These are phyloP conservation scores for Candida vaughaniae DNA, from an alignment of 805 yeast genomes.

Conservation along the genomic window DNA sequence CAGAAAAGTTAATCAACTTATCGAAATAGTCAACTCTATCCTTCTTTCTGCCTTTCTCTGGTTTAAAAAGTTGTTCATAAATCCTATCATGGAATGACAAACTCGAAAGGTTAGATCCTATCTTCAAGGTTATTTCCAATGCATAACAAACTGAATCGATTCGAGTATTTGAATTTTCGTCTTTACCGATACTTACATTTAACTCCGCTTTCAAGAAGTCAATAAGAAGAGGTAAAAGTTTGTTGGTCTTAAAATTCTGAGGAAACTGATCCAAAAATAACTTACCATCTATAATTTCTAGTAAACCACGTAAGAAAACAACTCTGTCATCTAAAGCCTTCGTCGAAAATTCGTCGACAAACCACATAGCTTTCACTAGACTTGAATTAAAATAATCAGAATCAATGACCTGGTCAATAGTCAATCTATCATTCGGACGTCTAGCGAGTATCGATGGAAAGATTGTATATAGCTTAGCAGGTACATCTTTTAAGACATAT, in stretches of 20 bases:
- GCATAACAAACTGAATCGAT: slow-evolving; percentile 43
- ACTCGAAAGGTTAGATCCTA: slow-evolving; percentile 69
- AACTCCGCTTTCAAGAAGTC: slow-evolving; percentile 48
- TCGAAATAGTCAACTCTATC: slow-evolving; percentile 18
- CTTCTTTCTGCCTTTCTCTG: slow-evolving; percentile 22
- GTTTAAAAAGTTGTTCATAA: slow-evolving; percentile 43
- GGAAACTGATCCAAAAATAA: slow-evolving; percentile 34
- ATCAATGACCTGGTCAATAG: slow-evolving; percentile 66
- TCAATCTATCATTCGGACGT: slow-evolving; percentile 54
- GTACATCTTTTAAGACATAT: slow-evolving; percentile 55
- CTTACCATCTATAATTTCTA: slow-evolving; percentile 24
- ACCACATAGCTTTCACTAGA: slow-evolving; percentile 73
- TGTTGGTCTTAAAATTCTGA: slow-evolving; percentile 53
- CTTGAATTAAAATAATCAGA: slow-evolving; percentile 81
- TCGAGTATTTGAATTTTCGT: slow-evolving; percentile 19
- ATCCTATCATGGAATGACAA: slow-evolving; percentile 75
- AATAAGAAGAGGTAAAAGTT: slow-evolving; percentile 69
- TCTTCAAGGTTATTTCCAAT: slow-evolving; percentile 54
- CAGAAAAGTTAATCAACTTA: slow-evolving; percentile 31
- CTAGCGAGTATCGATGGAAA: slow-evolving; percentile 56
- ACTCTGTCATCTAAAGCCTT: slow-evolving; percentile 65
- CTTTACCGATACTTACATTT: slow-evolving; percentile 18
- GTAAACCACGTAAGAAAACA: slow-evolving; percentile 65
- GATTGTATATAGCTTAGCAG: slow-evolving; percentile 49
- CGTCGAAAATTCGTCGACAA: slow-evolving; percentile 80